Base-by-base conservation (phyloP, 352 stramenopile species). In the Pythium diclinum region DNA sequence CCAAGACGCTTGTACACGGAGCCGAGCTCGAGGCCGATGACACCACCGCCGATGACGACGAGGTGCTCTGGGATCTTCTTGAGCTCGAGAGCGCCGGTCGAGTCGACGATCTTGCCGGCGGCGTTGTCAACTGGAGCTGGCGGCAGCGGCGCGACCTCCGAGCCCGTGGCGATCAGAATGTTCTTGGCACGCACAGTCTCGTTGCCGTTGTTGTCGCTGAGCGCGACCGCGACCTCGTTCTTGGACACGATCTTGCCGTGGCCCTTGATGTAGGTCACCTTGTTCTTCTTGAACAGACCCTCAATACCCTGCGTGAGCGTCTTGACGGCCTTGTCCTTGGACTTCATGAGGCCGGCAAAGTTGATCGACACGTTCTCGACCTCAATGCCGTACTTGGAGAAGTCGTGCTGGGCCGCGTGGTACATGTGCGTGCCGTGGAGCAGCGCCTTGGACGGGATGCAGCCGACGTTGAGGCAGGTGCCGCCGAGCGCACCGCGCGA, bases 381-480 rank as follows among this genome's bases (percentile, higher is more conserved):
- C n/a, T 93, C 77, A 65, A 99, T 98, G 56, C 97, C 97, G 72
- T 99, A 97, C 59, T 96, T 93, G 36, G 83, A 83, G 72, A 99
- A 99, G 68, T 98, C 85, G 73, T 98, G 87, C 75, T 97, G 96
- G 48, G 96, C 96, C 72, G 98, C 81, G 71, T 99, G 93, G 77
- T 95, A 98, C 67, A 99, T 76, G 77, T 99, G 96, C 63, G 88
- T 96, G 54, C 91, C 97, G 69, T 98, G 87, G 51, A 99, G 81
- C 34, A 99, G 83, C 40, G 97, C 97, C 80, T 99, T 99, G 71
- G 95, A 99, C 46, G 97, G 97, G 75, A 99, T 99, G 81, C 97
- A 99, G 40, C 97, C 97, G 6, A 99, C 97, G 75, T 99, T 99
- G 33, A 99, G 86, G 83, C 97, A 99, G 23, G 97, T 99, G 63